Evolutionary conservation across 2,329 filamentous ascomycete species (phyloP), one percentile per base, ranked within the genome.

Genomic region (Talaromyces marneffei): DNA sequence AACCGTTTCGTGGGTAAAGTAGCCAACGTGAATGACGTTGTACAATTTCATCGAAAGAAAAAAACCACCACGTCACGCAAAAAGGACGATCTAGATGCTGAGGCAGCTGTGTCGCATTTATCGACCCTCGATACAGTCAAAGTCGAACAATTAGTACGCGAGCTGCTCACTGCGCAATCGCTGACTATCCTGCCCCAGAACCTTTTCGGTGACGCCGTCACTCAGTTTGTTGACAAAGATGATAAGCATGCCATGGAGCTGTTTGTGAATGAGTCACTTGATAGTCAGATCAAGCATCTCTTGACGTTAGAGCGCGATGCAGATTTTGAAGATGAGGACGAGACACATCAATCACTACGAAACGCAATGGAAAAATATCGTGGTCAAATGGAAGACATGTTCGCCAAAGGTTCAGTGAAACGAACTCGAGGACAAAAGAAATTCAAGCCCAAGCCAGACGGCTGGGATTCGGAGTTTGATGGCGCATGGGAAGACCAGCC

Each of bases 101-200:
- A 88, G 0, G 77, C 85, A 0, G 79, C 87, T 2, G 78, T 89
- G 53, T 85, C 79, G 2, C 79, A 85, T 31, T 74, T 87, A n/a
- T 79, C 80, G 54, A 78, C 78, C 2, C 78, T 90, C 2, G 91
- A 96, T 66, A 86, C 85, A 12, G 82, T 97, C 70, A 92, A 93
- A 69, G 92, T 99, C 4, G 91, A 95, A 65, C 88, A 89, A 65
- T 82, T 99, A 0, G 93, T 99, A 0, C 84, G 88, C 55, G 92
- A 97, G 66, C 97, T 92, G 68, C 83, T 99, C 2, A 85, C 85
- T 0, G 89, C 90, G 0, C 92, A 97, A 69, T 92, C 91, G 0
- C 84, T 99, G 33, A 96, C 92, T 62, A 94, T 99, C 54, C 82
- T 99, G 0, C 94, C 94, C 0, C 91, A 96, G 69, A 94, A 92